Evolutionary conservation across 2,329 filamentous ascomycete species (phyloP).

Genomic region (Stagonosporopsis tanaceti): DNA sequence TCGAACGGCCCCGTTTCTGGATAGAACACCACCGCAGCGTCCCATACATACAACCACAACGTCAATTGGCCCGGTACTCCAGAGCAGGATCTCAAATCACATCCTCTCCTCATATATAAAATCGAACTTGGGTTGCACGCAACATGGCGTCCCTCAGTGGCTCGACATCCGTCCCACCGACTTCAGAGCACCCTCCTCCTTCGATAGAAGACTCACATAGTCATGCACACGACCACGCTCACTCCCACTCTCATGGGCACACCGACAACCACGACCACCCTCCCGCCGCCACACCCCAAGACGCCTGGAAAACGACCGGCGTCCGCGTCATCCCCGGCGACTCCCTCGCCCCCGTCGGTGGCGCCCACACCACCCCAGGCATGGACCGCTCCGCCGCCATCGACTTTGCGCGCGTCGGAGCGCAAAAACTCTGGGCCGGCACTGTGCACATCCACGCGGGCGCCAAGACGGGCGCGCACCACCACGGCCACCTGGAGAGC

Average conservation of each 20-base stretch:
- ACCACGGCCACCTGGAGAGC: slow-evolving; percentile 16
- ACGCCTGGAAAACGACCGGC: slow-evolving; percentile 19
- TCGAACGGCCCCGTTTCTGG: too few relatives aligned
- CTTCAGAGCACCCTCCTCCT: slow-evolving; percentile 4
- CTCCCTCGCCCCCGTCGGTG: slow-evolving; percentile 2
- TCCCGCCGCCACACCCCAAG: slow-evolving; percentile 2
- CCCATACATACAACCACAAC: neutral
- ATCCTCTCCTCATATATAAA: too few relatives aligned
- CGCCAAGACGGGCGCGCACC: slow-evolving; percentile 18
- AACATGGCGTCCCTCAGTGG: slow-evolving; percentile 14
- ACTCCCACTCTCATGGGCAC: neutral
- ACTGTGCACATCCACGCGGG: slow-evolving; percentile 22
- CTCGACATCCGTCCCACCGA: slow-evolving; percentile 14
- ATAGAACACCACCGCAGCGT: too few relatives aligned
- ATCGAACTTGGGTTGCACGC: neutral
- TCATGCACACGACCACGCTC: slow-evolving; percentile 1
- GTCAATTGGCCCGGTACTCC: neutral
- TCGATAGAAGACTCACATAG: neutral
- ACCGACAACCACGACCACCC: slow-evolving; percentile 3
- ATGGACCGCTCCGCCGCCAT: slow-evolving; percentile 18
- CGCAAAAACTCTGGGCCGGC: slow-evolving; percentile 16
- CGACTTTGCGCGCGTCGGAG: slow-evolving; percentile 14
- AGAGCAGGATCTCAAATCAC: neutral
- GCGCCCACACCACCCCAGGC: slow-evolving; percentile 14
- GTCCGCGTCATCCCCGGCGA: slow-evolving; percentile 16